These are phyloP conservation scores for Metarhizium album DNA, from an alignment of 2,329 filamentous ascomycete species.

Conservation along the genomic window DNA sequence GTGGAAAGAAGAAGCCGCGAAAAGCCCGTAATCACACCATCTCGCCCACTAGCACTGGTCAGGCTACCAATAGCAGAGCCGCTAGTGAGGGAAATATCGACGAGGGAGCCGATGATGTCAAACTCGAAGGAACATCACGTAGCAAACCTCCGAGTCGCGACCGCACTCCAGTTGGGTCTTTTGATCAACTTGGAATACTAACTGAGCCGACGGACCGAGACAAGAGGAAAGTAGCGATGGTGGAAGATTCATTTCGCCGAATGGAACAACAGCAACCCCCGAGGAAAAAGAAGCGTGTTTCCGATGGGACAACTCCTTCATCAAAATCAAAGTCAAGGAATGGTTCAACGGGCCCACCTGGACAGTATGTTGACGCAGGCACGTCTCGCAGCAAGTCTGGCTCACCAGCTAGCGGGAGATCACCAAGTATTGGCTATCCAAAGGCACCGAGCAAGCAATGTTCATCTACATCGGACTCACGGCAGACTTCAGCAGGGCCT, in stretches of 20 bases:
- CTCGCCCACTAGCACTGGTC: constrained; percentile 52
- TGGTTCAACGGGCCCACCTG: constrained; percentile 23
- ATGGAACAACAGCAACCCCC: constrained; percentile 48
- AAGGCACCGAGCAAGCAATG: constrained; percentile 18
- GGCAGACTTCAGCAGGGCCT: constrained; percentile 27
- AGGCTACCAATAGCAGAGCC: constrained; percentile 52
- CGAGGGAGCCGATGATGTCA: constrained; percentile 41
- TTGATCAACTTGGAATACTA: constrained; percentile 48
- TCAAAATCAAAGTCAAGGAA: constrained; percentile 30
- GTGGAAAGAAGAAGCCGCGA: constrained; percentile 39
- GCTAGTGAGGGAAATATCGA: constrained; percentile 51
- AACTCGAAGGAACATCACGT: constrained; percentile 34
- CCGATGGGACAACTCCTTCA: constrained; percentile 37
- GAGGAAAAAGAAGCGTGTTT: constrained; percentile 52
- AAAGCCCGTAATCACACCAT: constrained; percentile 45
- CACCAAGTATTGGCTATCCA: constrained; percentile 22
- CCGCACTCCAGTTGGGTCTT: constrained; percentile 50
- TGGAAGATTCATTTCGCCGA: constrained; percentile 52
- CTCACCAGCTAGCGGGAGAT: constrained; percentile 35
- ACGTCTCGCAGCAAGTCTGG: constrained; percentile 43
- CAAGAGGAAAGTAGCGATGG: constrained; percentile 55
- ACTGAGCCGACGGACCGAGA: constrained; percentile 56
- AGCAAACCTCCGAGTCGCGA: constrained; percentile 60
- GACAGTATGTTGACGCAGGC: constrained; percentile 40
- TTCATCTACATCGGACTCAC: constrained; percentile 19